These are phyloP conservation scores for Neonectria neomacrospora DNA, from an alignment of 2,329 filamentous ascomycete species.

Conservation along the genomic window DNA sequence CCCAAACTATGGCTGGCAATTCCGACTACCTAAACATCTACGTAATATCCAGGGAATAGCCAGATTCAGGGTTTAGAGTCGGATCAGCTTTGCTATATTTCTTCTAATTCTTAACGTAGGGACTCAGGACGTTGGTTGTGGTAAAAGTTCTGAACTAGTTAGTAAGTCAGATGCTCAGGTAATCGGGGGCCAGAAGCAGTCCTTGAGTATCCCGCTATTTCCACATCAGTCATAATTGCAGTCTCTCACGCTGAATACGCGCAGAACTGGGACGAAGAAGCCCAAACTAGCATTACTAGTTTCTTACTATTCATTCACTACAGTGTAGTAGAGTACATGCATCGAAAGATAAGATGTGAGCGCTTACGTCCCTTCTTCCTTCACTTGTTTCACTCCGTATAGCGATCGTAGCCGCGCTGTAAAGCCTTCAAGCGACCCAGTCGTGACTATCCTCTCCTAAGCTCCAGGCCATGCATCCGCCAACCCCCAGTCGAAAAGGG, in stretches of 20 bases:
- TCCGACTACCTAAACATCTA: no score
- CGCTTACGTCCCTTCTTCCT: not conserved
- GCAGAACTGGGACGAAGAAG: not conserved
- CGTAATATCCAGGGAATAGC: no score
- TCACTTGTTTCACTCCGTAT: not conserved
- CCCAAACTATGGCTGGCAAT: no score
- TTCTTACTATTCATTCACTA: not conserved
- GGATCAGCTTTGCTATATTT: not conserved
- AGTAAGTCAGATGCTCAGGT: not conserved
- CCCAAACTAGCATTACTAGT: not conserved
- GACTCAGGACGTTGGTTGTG: not conserved
- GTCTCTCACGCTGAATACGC: not conserved
- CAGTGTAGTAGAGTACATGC: not conserved
- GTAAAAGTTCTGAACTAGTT: not conserved
- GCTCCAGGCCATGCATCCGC: conserved; percentile 65
- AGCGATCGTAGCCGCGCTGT: conserved; percentile 39
- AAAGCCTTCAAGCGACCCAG: conserved; percentile 57
- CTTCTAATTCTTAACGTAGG: not conserved
- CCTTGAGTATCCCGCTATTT: no score
- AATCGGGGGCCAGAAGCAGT: not conserved
- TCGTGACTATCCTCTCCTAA: conserved; percentile 60
- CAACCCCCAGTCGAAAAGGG: conserved; percentile 56
- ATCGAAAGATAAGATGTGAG: not conserved
- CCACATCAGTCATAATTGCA: not conserved
- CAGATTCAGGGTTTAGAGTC: not conserved